Evolutionary conservation across 345 rosid species (phyloP), one percentile per base, ranked within the genome.

Genomic region (Mercurialis annua): DNA sequence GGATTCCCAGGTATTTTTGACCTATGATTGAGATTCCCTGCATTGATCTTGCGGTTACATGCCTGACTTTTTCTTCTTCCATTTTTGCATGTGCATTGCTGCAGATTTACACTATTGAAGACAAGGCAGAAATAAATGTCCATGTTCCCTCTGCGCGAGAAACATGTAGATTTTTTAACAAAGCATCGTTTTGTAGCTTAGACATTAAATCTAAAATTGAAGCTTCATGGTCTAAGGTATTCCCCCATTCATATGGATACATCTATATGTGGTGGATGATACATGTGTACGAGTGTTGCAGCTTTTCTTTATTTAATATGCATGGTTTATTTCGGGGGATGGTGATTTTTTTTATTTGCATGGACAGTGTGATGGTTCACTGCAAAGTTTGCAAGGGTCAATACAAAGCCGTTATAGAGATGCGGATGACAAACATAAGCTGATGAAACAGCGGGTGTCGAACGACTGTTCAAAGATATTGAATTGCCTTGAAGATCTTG

Each of bases 401-500:
- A 50, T 30, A 16, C 81, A 74, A 76, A 71, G 23, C 70, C 62
- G 56, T 69, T 70, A 38, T 51, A 62, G 70, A 51, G 84, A 81
- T 67, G 71, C 81, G 74, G 84, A 90, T 42, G 82, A 83, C 50
- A 87, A 83, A 64, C 33, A 74, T 71, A 82, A 73, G 77, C 43
- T 67, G 21, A 64, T 79, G 60, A 76, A 69, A 64, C 81, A 73
- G 79, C 83, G 74, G 36, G 52, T 90, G 62, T 85, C 81, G 61
- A 74, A 56, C 62, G 84, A 85, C 73, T 71, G 76, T 56, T 71
- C 83, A 16, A 89, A 88, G 77, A 84, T 90, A 70, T 66, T 88
- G 78, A 81, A 80, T 73, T 92, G 96, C 76, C 87, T 92, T 66
- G 88, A 88, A 67, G 84, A 85, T 74, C 92, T 92, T 53, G 98